phyloP scores from a whole-genome alignment of 331 rosid genomes.

The Dryas integrifolia region DNA sequence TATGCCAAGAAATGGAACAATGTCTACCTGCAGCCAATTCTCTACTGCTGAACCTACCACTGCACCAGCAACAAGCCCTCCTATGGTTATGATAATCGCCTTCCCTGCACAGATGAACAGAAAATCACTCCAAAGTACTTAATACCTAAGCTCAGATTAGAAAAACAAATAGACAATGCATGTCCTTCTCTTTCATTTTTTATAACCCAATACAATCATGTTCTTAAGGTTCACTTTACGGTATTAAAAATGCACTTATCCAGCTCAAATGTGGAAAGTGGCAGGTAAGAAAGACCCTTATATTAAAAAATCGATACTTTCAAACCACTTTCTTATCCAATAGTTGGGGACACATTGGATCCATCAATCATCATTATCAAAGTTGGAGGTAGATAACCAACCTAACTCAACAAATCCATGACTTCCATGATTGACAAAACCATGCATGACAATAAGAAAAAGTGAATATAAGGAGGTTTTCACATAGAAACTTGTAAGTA shows the following conservation, averaged over 20 bases:
- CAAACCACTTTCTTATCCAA: background rate
- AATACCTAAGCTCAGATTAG: background rate
- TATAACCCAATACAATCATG: background rate
- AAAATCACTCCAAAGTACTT: constrained; percentile 6
- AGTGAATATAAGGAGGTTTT: background rate
- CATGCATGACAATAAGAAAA: background rate
- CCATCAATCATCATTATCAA: background rate
- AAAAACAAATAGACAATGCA: background rate
- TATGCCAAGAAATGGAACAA: constrained; percentile 91
- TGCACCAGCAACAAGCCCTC: constrained; percentile 90
- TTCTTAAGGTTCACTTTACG: background rate
- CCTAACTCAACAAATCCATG: background rate
- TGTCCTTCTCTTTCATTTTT: background rate
- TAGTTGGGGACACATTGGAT: background rate
- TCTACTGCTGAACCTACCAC: constrained; percentile 89
- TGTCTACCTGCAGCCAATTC: constrained; percentile 94
- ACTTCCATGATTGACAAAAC: constrained; percentile 8
- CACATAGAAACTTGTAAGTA: background rate
- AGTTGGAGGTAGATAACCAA: constrained; percentile 4
- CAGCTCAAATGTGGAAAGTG: background rate
- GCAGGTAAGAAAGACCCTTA: background rate
- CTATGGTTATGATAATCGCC: constrained; percentile 80
- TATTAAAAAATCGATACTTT: background rate
- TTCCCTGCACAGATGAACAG: constrained; percentile 63
- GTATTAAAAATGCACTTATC: background rate